Base-by-base conservation (phyloP, 2,329 filamentous ascomycete species). In the Cylindrodendrum hubeiense region DNA sequence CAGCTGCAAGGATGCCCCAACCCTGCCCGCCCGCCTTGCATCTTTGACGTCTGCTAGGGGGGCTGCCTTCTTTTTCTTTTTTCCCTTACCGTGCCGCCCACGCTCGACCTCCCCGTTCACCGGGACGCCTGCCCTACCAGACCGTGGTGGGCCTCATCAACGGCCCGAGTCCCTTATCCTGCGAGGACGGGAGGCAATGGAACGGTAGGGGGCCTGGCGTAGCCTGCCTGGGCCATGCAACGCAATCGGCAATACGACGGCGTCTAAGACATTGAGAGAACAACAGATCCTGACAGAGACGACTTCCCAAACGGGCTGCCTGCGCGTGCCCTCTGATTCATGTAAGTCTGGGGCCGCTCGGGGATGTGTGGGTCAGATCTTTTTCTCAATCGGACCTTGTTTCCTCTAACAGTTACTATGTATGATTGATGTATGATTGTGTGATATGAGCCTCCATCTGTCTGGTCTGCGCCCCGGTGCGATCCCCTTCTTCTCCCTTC, bases 111-210 rank as follows among this genome's bases (percentile, higher is more conserved):
- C n/a, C n/a, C n/a, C 37, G 37, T n/a, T 39, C 37, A 39, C 37
- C 34, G 34, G 13, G 34, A 19, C n/a, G 37, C 37, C 37, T n/a
- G 61, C 61, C 49, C 49, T 64, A 59, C 56, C 44, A 55, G 34
- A 54, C 61, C 34, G 49, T 39, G 34, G 61, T 64, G 61, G 61
- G 61, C 61, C 55, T 59, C 49, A 28, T 50, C 55, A 41, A 47
- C 55, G 55, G 61, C 54, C 55, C 61, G 54, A 50, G 61, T 59
- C 41, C 55, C 54, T 43, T 55, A 51, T 64, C 55, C 61, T 59
- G 61, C 61, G 49, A 58, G 54, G 54, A 41, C 60, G 60, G 60
- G 60, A 63, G 60, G 46, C 26, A 37, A 47, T 63, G 60, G 47
- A 63, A 53, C 60, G 60, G 47, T 54, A 54, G 26, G 41, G 47